phyloP scores from a whole-genome alignment of 805 yeast genomes.

The Cyberlindnera veronae region DNA sequence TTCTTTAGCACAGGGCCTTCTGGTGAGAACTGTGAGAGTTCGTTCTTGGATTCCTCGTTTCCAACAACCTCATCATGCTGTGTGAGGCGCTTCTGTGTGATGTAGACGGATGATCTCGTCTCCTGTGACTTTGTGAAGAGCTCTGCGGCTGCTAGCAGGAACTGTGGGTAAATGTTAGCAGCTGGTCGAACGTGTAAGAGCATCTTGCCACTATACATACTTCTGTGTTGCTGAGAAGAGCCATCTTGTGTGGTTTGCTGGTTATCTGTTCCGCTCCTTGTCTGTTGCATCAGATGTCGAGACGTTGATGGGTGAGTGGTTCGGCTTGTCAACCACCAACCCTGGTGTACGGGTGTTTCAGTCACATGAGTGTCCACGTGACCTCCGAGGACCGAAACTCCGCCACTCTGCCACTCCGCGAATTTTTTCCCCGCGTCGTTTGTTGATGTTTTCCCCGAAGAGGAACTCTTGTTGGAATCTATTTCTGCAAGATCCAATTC shows the following conservation, averaged over 20 bases:
- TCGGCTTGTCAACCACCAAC: neutral
- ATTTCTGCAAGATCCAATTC: neutral
- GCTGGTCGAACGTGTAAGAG: neutral
- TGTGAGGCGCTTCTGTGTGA: conserved; percentile 54
- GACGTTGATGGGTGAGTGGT: no score
- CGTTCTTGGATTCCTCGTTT: conserved; percentile 14
- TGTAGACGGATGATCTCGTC: conserved; percentile 48
- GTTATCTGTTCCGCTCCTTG: neutral
- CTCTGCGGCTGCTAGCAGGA: conserved; percentile 24
- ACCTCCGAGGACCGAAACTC: neutral
- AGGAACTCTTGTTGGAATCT: conserved; percentile 2
- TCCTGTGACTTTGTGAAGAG: conserved; percentile 33
- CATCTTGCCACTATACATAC: conserved; percentile 7
- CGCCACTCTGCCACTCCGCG: no score
- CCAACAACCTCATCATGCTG: conserved; percentile 30
- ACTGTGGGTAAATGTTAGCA: conserved; percentile 12
- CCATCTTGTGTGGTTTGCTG: conserved; percentile 6
- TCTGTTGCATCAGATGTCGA: no score
- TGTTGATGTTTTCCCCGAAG: conserved; percentile 12
- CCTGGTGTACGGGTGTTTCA: neutral
- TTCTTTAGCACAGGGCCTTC: conserved; percentile 24
- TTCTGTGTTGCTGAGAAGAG: conserved; percentile 22
- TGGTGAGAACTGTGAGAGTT: conserved; percentile 22
- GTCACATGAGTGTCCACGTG: no score
- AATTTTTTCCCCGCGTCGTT: neutral